phyloP scores from a whole-genome alignment of 2,329 filamentous ascomycete genomes.

The Rhynchosporium secalis region DNA sequence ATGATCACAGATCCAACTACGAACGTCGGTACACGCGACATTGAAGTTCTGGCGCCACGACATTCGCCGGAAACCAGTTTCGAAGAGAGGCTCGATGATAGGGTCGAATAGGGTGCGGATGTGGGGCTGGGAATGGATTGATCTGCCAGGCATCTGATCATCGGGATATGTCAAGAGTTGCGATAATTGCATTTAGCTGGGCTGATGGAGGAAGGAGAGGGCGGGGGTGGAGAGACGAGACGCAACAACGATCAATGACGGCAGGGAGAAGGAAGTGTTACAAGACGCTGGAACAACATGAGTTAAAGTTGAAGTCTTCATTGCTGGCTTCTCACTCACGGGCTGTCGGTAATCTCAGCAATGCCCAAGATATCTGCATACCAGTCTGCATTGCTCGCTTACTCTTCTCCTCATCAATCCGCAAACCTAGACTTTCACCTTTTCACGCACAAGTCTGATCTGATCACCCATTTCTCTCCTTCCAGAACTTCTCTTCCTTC shows the following conservation, averaged over 20 bases:
- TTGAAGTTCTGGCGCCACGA: neutral
- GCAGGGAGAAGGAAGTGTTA: neutral
- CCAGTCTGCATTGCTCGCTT: too few relatives aligned
- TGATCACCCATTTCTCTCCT: slow-evolving; percentile 89
- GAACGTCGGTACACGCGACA: slow-evolving; percentile 1
- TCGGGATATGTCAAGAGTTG: neutral
- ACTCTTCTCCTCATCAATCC: neutral
- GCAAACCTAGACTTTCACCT: slow-evolving; percentile 41
- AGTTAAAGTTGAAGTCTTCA: neutral
- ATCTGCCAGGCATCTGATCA: neutral
- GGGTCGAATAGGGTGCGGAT: neutral
- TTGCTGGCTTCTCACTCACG: neutral
- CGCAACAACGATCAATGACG: neutral
- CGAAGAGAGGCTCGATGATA: slow-evolving; percentile 5
- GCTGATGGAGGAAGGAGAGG: neutral
- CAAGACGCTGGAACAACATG: neutral
- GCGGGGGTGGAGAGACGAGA: neutral
- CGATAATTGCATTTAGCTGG: neutral
- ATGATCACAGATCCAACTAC: slow-evolving; percentile 3
- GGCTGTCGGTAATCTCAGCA: neutral
- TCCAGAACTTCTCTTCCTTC: slow-evolving; percentile 76
- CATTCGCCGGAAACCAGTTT: slow-evolving; percentile 9
- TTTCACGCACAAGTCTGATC: slow-evolving; percentile 75
- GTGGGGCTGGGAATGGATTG: neutral
- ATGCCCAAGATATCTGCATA: neutral